Percentiles rank a stretch among this genome's conserved stretches.
Conservation (phyloP, 2,329 filamentous ascomycete genomes). For the Cladosporium colombiae region DNA sequence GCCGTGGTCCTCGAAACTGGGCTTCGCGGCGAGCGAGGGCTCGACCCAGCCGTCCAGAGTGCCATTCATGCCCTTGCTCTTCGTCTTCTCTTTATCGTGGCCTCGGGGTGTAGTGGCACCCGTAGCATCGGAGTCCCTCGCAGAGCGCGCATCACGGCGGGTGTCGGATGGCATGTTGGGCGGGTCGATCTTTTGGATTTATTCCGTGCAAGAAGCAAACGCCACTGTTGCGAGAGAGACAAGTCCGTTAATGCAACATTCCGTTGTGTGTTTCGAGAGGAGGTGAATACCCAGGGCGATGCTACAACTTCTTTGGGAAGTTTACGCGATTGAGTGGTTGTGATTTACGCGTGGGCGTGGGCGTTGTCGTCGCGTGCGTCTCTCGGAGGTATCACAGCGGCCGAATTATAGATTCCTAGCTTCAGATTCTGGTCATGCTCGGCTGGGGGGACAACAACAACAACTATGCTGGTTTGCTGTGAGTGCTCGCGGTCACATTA, state of each 20-base stretch:
- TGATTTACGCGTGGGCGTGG: background rate
- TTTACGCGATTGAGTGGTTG: constrained; percentile 3
- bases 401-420: background rate
- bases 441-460: constrained; percentile 3
- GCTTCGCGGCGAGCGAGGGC: constrained; percentile 56
- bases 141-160: constrained; percentile 17
- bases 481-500: background rate
- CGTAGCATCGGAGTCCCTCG: background rate
- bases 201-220: constrained; percentile 18
- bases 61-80: constrained; percentile 40
- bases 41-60: constrained; percentile 50
- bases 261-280: background rate
- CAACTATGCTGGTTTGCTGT: background rate
- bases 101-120: constrained; percentile 21
- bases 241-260: background rate
- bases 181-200: background rate
- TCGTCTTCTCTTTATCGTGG: constrained; percentile 28
- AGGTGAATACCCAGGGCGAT: constrained; percentile 21
- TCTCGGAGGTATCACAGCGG: constrained; percentile 4
- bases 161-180: constrained; percentile 18
- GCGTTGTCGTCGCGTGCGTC: constrained; percentile 1
- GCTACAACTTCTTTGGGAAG: constrained; percentile 11
- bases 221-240: constrained; percentile 11
- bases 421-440: constrained; percentile 4
- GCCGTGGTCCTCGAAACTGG: constrained; percentile 78